Evolutionary conservation across 2,329 filamentous ascomycete species (phyloP), one percentile per base, ranked within the genome.

Genomic region (Dactylellina parvicollis): DNA sequence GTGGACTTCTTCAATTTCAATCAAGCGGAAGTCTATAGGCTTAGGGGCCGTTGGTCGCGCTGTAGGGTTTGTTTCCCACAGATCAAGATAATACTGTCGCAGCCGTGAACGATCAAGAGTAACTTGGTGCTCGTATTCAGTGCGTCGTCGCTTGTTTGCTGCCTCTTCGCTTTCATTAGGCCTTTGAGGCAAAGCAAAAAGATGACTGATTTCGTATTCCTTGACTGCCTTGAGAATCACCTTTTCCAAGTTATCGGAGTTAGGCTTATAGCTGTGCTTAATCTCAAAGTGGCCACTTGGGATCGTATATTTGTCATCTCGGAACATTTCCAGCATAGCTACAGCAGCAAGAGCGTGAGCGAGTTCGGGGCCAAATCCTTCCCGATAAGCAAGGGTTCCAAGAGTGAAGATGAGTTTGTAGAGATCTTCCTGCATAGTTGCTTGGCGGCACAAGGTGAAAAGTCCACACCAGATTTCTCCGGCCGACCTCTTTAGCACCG

Each of bases 381-480:
- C 59, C 8, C 69, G 59, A 20, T 65, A 73, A 5, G 40, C 44
- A 0, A 73, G 30, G 2, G 52, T 61, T 5, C 59, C 36, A 4
- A 73, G 22, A 16, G 54, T 47, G 18, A 65, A 73, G 4, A 73
- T 73, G 9, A 73, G 30, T 12, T 50, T 54, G 28, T 47, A 73
- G 0, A 28, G 1, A 40, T 73, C 60, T 3, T 54, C 59, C 1
- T 22, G 3, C 18, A 16, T 40, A 14, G 26, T 55, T 7, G 54
- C 44, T 2, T 42, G 40, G 8, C 69, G 52, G 16, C 69, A 73
- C 5, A 55, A 12, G 8, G 50, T 12, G 16, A 60, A 73, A 3
- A 73, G 22, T 20, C 59, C 28, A n/a, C 69, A 65, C 69, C 69
- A 73, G 20, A 73, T 65, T 12, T 73, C 69, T 18, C 69, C 69